A percentile compares a stretch with the other conserved stretches of the same genome.
Evolutionary conservation across 139 green algal genomes (phyloP).

Genomic region (Tetraselmis chui): DNA sequence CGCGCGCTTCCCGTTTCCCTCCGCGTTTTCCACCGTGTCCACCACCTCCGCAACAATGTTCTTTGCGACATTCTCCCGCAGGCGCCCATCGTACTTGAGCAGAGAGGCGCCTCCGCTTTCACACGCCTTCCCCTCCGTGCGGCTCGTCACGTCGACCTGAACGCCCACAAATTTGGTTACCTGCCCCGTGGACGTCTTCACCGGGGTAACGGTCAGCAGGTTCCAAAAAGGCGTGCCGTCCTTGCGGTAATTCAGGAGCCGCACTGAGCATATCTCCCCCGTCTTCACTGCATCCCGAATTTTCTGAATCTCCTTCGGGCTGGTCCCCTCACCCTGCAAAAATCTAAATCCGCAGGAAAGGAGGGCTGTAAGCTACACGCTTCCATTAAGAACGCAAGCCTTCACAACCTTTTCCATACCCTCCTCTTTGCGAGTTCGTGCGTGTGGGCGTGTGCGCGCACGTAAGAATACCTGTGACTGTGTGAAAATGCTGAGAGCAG

Average conservation of each 20-base stretch:
- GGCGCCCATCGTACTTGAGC: constrained; percentile 78
- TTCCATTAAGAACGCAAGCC: too few species aligned
- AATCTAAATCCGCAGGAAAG: too few species aligned
- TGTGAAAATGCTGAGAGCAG: too few species aligned
- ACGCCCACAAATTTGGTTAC: constrained; percentile 89
- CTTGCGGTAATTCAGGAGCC: constrained; percentile 88
- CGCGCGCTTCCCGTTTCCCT: constrained; percentile 32
- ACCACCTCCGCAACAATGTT: constrained; percentile 76
- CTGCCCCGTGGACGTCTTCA: constrained; percentile 73
- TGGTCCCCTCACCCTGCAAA: constrained; percentile 91
- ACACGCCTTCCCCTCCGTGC: constrained; percentile 80
- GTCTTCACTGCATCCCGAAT: constrained; percentile 67
- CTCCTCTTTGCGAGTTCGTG: too few species aligned
- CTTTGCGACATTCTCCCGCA: constrained; percentile 68
- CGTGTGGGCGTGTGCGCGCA: too few species aligned
- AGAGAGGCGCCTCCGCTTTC: constrained; percentile 66
- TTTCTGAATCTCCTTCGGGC: constrained; percentile 76
- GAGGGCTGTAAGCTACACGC: constrained; percentile 52
- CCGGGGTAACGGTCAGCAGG: constrained; percentile 90
- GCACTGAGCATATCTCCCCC: constrained; percentile 52
- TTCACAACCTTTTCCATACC: too few species aligned
- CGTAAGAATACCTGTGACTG: too few species aligned
- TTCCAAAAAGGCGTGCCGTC: constrained; percentile 95
- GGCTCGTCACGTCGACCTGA: constrained; percentile 92
- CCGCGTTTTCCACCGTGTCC: constrained; percentile 52